Evolutionary conservation across 176 grass and related monocot species (phyloP).

Genomic region (Neostapfia colusana): DNA sequence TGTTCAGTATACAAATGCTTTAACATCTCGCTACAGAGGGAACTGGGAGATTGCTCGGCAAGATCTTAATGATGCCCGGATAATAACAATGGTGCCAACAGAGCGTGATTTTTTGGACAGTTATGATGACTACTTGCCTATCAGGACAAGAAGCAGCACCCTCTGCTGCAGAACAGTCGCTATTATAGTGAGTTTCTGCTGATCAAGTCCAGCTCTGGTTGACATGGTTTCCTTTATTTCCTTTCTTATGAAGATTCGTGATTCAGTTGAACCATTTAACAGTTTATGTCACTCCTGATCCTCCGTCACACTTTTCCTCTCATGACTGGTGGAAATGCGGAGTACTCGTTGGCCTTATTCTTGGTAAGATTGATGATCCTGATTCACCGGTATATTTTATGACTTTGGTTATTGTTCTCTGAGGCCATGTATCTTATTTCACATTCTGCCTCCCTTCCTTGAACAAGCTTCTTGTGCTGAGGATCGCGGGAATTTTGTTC

Average conservation of each 20-base stretch:
- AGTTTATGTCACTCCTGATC: slow-evolving; percentile 84
- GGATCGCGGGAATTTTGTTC: slow-evolving; percentile 64
- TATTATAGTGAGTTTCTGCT: slow-evolving; percentile 56
- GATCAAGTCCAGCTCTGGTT: neutral
- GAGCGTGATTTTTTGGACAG: slow-evolving; percentile 46
- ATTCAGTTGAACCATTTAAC: slow-evolving; percentile 31
- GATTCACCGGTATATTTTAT: neutral
- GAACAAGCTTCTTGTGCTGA: slow-evolving; percentile 62
- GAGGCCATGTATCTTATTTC: slow-evolving; percentile 1
- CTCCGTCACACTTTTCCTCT: slow-evolving; percentile 84
- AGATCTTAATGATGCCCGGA: slow-evolving; percentile 63
- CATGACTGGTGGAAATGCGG: slow-evolving; percentile 56
- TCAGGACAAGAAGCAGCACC: slow-evolving; percentile 52
- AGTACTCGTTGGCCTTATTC: slow-evolving; percentile 76
- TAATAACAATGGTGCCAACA: slow-evolving; percentile 78
- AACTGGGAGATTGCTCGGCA: slow-evolving; percentile 74
- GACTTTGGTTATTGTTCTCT: neutral
- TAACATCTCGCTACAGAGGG: slow-evolving; percentile 46
- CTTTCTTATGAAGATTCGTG: slow-evolving; percentile 10
- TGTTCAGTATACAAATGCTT: slow-evolving; percentile 16
- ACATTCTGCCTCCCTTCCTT: slow-evolving; percentile 2
- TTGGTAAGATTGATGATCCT: slow-evolving; percentile 48
- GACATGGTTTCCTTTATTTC: neutral
- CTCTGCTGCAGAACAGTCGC: slow-evolving; percentile 64
- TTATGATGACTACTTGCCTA: slow-evolving; percentile 57